Base-by-base conservation (phyloP, 169 alveolate genomes). In the Babesia gibsoni region DNA sequence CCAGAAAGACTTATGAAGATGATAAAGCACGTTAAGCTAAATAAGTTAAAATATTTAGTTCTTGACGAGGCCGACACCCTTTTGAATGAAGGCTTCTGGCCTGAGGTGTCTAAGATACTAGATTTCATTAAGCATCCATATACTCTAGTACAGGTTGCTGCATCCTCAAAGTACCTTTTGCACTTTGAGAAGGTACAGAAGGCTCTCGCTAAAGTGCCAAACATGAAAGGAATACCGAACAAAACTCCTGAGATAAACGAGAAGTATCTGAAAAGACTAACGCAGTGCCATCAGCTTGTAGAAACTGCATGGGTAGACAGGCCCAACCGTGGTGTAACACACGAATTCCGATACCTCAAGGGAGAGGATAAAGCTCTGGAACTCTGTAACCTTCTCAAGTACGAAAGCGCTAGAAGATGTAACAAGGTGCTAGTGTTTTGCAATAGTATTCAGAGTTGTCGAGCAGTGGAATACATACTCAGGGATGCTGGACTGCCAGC, bases 81-180 rank as follows among this genome's bases (percentile, higher is more conserved):
- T 37, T 49, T 77, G 9, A 67, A 66, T 20, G 86, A 67, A 43
- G 86, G 86, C 12, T 77, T 67, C 66, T 77, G 69, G 64, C 77
- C 81, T 1, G 70, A 58, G 1, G 63, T 68, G 1, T 25, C 65
- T 22, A 22, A 36, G 30, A 54, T 77, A 2, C 41, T 77, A 5
- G 73, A 77, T 25, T 32, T 27, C 23, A 56, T 65, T 50, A 43
- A 43, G 37, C 57, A 56, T 22, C 67, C 64, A 8, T 36, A 36
- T 23, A 39, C 36, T 22, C 57, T 68, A 9, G 22, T 67, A 16
- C 82, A 49, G 57, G 86, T 67, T 16, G 77, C 86, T 10, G 58
- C 82, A 37, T 45, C 65, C n/a, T 12, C 59, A 0, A 67, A 46
- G 48, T 67, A 59, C 63, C 66, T 67, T 6, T 23, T 46, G 45